Evolutionary conservation across 306 rosid genomes (phyloP), one percentile per base, ranked within the genome.

Genomic region (Lithocarpus polystachyus): DNA sequence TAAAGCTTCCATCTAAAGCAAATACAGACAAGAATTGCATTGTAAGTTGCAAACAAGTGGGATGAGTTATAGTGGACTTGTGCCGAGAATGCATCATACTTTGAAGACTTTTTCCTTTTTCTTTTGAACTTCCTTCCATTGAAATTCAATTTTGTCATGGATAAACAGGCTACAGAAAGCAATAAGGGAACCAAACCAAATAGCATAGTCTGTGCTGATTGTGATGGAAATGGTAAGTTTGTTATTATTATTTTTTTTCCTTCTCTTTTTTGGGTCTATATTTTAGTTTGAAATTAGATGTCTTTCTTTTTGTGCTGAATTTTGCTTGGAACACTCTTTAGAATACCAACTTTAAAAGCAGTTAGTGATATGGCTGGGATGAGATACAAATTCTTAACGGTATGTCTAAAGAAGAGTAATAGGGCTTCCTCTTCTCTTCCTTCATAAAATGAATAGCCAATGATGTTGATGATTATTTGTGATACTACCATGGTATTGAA

Each of bases 161-260:
- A 65, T 86, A 87, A 68, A 62, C 96, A 96, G 98, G 99, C 97
- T 60, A n/a, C 92, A 54, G 89, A 79, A 20, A 83, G 75, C 12
- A 83, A 60, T 15, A 88, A 12, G 79, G 59, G 35, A 67, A 69
- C 84, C 84, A 93, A 90, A 81, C 1, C 17, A 40, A 90, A 8
- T 69, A 90, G 84, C 93, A 72, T 96, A 74, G 85, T 93, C 60
- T 96, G 99, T 84, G 1, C 91, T 64, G 78, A 81, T 1, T 93
- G 99, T 82, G 92, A 93, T 0, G 99, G 98, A 90, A 96, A 96
- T 77, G 99, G 99, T 96, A 79, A 76, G 94, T 80, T 43, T 77
- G 57, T 70, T 57, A 22, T 52, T 52, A n/a, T 26, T 70, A 13
- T 23, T 73, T 31, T 33, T 68, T 57, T 72, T 48, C 76, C 17